These are phyloP conservation scores for Malassezia sympodialis DNA, from an alignment of 1,284 basidiomycete genomes.

Conservation along the genomic window DNA sequence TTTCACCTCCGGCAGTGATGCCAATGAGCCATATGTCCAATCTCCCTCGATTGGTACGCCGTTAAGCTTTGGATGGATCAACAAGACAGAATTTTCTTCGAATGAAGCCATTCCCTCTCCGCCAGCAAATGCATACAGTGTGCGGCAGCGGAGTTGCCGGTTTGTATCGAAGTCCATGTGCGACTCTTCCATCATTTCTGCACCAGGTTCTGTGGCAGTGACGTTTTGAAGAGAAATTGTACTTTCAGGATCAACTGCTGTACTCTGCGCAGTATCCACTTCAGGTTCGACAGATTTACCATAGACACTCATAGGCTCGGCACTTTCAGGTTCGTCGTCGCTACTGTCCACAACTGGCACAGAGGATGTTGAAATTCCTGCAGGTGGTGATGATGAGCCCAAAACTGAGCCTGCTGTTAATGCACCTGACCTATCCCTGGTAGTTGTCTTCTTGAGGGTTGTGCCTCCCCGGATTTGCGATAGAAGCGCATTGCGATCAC, in stretches of 20 bases:
- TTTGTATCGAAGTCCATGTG: conserved; percentile 61
- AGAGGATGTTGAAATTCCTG: conserved; percentile 14
- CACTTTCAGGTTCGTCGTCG: conserved; percentile 30
- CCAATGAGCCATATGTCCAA: conserved; percentile 84
- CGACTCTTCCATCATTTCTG: conserved; percentile 50
- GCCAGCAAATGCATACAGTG: conserved; percentile 59
- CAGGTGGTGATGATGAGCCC: conserved; percentile 62
- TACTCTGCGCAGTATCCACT: conserved; percentile 16
- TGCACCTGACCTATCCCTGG: conserved; percentile 70
- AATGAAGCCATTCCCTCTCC: conserved; percentile 77
- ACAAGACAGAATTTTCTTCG: conserved; percentile 66
- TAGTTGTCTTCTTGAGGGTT: conserved; percentile 65
- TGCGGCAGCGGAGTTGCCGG: conserved; percentile 59
- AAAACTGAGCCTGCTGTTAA: conserved; percentile 65
- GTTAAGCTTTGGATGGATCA: conserved; percentile 77
- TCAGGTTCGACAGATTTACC: not conserved
- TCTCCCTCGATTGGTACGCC: conserved; percentile 35
- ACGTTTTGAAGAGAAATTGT: not conserved
- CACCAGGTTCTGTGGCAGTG: conserved; percentile 4
- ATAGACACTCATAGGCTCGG: not conserved
- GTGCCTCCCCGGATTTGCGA: conserved; percentile 72
- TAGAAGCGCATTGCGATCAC: conserved; percentile 63
- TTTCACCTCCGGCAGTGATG: conserved; percentile 57
- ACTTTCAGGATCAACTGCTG: conserved; percentile 13
- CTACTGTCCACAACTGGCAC: conserved; percentile 52